Percentiles rank a stretch among this genome's conserved stretches.
Conservation (phyloP, 225 moss, liverwort and hornwort genomes). For the Sphagnum tenellum region DNA sequence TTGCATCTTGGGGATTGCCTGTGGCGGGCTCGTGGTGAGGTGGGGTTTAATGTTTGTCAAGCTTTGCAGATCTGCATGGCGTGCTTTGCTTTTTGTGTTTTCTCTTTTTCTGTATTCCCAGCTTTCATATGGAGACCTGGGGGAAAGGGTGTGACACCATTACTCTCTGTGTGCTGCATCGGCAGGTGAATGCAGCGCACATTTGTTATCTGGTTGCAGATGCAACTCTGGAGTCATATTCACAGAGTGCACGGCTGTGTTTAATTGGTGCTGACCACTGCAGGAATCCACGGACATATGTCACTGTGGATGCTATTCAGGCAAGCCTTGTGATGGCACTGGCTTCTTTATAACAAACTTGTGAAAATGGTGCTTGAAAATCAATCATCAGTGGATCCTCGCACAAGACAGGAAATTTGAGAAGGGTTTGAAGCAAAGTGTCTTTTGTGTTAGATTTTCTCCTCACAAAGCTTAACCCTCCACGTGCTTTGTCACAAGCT, state of each 20-base stretch:
- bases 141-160: background rate
- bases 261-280: constrained; percentile 82
- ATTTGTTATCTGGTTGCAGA: constrained; percentile 87
- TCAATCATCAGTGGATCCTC: too few species aligned
- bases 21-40: constrained; percentile 71
- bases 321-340: constrained; percentile 17
- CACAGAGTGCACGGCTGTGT: constrained; percentile 60
- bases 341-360: background rate
- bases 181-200: constrained; percentile 76
- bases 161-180: background rate
- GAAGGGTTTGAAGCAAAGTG: too few species aligned
- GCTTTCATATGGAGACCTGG: background rate
- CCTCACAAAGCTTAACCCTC: too few species aligned
- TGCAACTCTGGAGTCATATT: constrained; percentile 51
- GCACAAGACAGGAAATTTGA: too few species aligned
- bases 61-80: too few species aligned
- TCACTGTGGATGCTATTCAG: constrained; percentile 75
- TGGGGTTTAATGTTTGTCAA: constrained; percentile 8
- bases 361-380: too few species aligned
- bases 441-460: too few species aligned
- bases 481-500: too few species aligned
- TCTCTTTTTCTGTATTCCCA: too few species aligned
- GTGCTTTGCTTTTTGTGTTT: background rate
- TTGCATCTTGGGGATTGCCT: constrained; percentile 71
- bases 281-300: constrained; percentile 75